These are phyloP conservation scores for Vigna hirtella DNA, from an alignment of 306 rosid species.

Conservation along the genomic window DNA sequence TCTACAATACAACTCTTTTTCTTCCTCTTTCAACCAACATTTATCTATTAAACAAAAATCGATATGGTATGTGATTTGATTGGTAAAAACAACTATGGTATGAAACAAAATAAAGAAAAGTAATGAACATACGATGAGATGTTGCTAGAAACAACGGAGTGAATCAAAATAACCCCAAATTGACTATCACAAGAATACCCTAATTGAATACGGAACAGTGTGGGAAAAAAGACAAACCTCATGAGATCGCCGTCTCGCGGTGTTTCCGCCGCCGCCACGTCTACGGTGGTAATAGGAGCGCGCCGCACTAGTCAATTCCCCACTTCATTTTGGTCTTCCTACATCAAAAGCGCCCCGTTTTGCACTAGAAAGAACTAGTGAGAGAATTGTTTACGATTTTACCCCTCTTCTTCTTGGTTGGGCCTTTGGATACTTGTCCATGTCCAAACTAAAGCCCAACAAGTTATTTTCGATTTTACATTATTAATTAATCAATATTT, in stretches of 20 bases:
- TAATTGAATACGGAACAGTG: background rate
- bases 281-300: background rate
- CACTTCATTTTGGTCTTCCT: background rate
- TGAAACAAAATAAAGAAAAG: background rate
- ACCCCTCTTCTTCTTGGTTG: background rate
- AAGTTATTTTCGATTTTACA: background rate
- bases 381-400: background rate
- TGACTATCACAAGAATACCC: background rate
- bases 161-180: background rate
- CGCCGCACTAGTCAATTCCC: constrained; percentile 36
- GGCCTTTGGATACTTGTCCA: background rate
- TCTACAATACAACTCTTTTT: constrained; percentile 34
- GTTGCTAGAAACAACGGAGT: background rate
- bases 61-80: background rate
- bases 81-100: background rate
- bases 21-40: constrained; percentile 41
- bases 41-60: constrained; percentile 25
- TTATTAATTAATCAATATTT: too few species aligned
- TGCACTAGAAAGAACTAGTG: background rate
- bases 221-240: background rate
- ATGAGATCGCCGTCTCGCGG: background rate
- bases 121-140: constrained; percentile 11
- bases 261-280: constrained; percentile 22
- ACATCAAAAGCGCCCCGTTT: constrained; percentile 40
- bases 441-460: background rate